These are phyloP conservation scores for Aspergillus calidoustus DNA, from an alignment of 2,329 filamentous ascomycete genomes.

Conservation along the genomic window DNA sequence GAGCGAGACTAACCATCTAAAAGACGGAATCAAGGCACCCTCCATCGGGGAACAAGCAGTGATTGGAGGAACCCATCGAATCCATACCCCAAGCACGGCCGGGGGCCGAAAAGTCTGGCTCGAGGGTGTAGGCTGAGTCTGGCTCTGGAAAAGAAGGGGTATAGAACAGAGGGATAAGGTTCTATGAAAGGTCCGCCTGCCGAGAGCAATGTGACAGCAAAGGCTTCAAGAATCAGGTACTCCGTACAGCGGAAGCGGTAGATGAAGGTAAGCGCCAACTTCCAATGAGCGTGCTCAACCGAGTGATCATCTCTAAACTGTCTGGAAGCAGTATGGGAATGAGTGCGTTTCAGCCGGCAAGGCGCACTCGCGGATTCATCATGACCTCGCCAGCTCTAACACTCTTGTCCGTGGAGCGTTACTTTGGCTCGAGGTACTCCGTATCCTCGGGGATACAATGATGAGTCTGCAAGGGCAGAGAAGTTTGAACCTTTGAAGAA, in stretches of 20 bases:
- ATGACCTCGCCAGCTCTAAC: neutral
- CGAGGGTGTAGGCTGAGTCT: neutral
- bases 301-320: neutral
- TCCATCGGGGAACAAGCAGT: neutral
- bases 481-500: neutral
- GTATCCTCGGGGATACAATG: neutral
- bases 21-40: neutral
- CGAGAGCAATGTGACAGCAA: slow-evolving; percentile 1
- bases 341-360: slow-evolving; percentile 6
- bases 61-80: slow-evolving; percentile 1
- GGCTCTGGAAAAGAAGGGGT: neutral
- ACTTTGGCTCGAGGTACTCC: neutral
- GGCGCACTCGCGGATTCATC: neutral
- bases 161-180: neutral
- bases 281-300: slow-evolving; percentile 1
- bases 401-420: neutral
- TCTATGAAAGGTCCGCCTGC: neutral
- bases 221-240: neutral
- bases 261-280: slow-evolving; percentile 2
- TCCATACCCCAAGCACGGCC: neutral
- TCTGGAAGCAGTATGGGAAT: neutral
- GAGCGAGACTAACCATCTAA: neutral
- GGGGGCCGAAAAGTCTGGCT: neutral
- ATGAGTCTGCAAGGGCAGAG: neutral
- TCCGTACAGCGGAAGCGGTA: neutral